A percentile compares a stretch with the other conserved stretches of the same genome.
These are phyloP conservation scores for Eragrostis curvula DNA, from an alignment of 176 grass and related monocot genomes.

Conservation along the genomic window DNA sequence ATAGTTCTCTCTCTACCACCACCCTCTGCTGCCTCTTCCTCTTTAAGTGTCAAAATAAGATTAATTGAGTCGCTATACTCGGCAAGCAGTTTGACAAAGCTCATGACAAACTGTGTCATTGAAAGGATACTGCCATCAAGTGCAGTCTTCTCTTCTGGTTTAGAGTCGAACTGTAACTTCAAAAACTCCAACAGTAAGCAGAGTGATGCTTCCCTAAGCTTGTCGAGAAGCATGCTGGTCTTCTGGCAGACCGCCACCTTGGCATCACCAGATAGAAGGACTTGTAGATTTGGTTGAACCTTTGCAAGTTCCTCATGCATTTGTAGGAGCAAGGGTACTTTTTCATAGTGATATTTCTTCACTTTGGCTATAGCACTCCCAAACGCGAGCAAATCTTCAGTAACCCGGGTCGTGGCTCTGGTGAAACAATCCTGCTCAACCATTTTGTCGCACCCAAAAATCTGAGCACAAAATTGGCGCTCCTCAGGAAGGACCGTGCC, in stretches of 20 bases:
- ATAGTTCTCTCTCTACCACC: neutral
- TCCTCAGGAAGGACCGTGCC: slow-evolving; percentile 24
- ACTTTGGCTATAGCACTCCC: neutral
- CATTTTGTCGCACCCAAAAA: slow-evolving; percentile 1
- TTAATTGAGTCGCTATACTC: slow-evolving; percentile 1
- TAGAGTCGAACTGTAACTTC: neutral
- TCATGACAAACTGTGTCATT: slow-evolving; percentile 13
- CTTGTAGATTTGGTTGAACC: neutral
- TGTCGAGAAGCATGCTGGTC: neutral
- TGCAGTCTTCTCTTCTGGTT: neutral
- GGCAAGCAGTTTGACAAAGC: slow-evolving; percentile 7
- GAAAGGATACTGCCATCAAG: slow-evolving; percentile 31
- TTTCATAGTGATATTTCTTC: neutral
- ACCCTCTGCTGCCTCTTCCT: neutral
- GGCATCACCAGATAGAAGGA: neutral
- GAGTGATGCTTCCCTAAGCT: slow-evolving; percentile 3
- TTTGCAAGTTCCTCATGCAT: slow-evolving; percentile 32
- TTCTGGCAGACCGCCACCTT: slow-evolving; percentile 15
- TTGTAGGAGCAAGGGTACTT: slow-evolving; percentile 14
- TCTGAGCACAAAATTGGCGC: neutral
- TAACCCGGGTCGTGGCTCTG: neutral
- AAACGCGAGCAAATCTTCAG: neutral
- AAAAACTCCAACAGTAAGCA: slow-evolving; percentile 5
- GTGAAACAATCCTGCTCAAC: slow-evolving; percentile 23
- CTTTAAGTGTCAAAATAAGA: slow-evolving; percentile 18